Base-by-base conservation (phyloP, 2,329 filamentous ascomycete species). In the Rutstroemia sp. region DNA sequence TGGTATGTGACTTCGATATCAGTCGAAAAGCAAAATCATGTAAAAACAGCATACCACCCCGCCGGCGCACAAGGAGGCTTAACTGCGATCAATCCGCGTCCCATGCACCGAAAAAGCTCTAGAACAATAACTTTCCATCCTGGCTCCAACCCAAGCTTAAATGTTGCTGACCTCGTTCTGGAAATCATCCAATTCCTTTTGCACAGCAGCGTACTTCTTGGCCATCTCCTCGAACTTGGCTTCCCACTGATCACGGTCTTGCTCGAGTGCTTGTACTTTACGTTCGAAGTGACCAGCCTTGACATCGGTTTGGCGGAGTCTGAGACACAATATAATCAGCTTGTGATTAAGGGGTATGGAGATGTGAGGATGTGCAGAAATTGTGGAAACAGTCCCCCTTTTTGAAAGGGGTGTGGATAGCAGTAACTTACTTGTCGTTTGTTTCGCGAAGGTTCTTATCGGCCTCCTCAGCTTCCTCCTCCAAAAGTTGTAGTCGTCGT, bases 281-380 rank as follows among this genome's bases (percentile, higher is more conserved):
- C 94, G 94, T 80, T 99, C 94, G 76, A 92, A 97, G 80, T 99
- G 92, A 69, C 92, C 94, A 70, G 92, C 92, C 82, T 97, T 97
- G 78, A 97, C 91, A 73, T 99, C 94, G 77, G 94, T 96, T 79
- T 96, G 92, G 74, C 94, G 92, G 71, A 97, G 89, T 79, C 94
- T 99, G 67, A 63, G 38, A 55, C 36, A 51, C n/a, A 44, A 19
- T 5, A 57, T 45, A 60, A 53, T 56, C 58, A 66, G 60, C 46
- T 48, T 48, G 59, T 44, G 48, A 19, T 25, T 47, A 34, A 39
- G 40, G 46, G 46, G 45, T 40, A 17, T 40, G 8, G 49, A 34
- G 25, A 46, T 36, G 30, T 21, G 51, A 45, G 46, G 46, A 58
- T 57, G 34, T 34, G 42, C 21, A 46, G 42, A 52, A 34, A n/a